Percentiles rank a stretch among this genome's conserved stretches.
Evolutionary conservation across 768 basidiomycete species (phyloP).

Genomic region (Pholiota microspora): DNA sequence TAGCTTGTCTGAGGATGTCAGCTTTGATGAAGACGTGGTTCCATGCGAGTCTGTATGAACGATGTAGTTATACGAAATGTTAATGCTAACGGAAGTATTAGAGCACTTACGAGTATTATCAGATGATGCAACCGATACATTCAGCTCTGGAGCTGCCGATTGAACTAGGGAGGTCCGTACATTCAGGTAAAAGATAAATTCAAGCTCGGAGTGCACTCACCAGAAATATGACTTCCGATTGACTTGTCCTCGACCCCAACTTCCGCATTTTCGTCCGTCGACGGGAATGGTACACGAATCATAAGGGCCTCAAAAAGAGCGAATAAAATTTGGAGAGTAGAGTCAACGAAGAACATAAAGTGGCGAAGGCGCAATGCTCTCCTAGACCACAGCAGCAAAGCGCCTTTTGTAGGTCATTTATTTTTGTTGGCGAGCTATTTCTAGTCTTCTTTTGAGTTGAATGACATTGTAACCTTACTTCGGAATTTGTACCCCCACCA

Average conservation of each 20-base stretch:
- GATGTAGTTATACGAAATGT: no score
- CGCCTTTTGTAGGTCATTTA: conserved; percentile 1
- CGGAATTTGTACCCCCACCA: not conserved
- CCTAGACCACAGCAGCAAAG: no score
- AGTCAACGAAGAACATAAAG: no score
- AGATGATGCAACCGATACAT: conserved; percentile 1
- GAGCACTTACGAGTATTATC: not conserved
- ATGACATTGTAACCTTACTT: not conserved
- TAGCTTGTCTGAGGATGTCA: conserved; percentile 45
- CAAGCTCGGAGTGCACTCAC: no score
- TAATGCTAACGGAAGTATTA: not conserved
- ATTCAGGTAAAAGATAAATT: no score
- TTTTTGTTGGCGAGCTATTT: not conserved
- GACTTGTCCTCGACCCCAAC: not conserved
- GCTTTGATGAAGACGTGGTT: conserved; percentile 42
- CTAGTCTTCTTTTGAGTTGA: not conserved
- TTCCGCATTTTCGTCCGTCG: not conserved
- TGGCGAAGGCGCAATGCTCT: no score
- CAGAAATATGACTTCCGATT: not conserved
- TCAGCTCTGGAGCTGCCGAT: not conserved
- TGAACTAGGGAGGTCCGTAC: no score
- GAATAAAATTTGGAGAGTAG: no score
- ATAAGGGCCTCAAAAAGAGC: no score
- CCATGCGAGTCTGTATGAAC: conserved; percentile 14
- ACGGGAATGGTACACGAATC: not conserved